Evolutionary conservation across 768 basidiomycete species (phyloP), one percentile per base, ranked within the genome.

Genomic region (Russula sp.): DNA sequence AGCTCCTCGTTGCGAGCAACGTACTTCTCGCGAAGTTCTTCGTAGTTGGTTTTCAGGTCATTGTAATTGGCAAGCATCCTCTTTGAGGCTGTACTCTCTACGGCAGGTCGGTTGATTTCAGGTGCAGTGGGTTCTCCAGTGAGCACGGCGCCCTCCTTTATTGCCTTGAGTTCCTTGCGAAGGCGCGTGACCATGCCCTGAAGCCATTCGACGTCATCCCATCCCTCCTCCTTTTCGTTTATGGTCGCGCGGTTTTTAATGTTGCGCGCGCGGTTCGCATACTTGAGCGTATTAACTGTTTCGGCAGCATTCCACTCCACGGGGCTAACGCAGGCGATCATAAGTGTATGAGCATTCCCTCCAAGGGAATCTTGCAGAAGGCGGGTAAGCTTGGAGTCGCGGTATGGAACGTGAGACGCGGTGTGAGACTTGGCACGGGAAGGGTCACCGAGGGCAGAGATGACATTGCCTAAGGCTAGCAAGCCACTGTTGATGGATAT

Each of bases 401-500:
- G 93, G 75, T 99, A 99, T 13, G 97, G 97, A 63, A 99, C 82
- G 76, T 99, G 94, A 20, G 90, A 86, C 22, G 87, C 87, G 26
- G 89, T 90, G 71, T 91, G 80, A 22, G 90, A 85, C 74, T 92
- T 92, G 42, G 89, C 87, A 58, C 92, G 86, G 48, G 90, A 81
- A 34, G 96, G 96, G 76, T 98, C 96, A 8, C 93, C 96, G 22
- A 98, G 87, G 0, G 95, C 94, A 65, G 96, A 98, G 64, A 99
- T 98, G 71, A 99, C 97, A 75, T 99, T 99, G 52, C 97, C 97
- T 24, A 99, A 83, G 20, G 97, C 96, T 40, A 94, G 83, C 38
- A 99, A 85, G 65, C 97, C 97, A 66, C 92, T 90, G 79, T 99
- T 99, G 79, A 98, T 98, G 32, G 93, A 94, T 59, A 97, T 97